Base-by-base conservation (phyloP, 352 stramenopile genomes). In the Globisporangium okanoganense region DNA sequence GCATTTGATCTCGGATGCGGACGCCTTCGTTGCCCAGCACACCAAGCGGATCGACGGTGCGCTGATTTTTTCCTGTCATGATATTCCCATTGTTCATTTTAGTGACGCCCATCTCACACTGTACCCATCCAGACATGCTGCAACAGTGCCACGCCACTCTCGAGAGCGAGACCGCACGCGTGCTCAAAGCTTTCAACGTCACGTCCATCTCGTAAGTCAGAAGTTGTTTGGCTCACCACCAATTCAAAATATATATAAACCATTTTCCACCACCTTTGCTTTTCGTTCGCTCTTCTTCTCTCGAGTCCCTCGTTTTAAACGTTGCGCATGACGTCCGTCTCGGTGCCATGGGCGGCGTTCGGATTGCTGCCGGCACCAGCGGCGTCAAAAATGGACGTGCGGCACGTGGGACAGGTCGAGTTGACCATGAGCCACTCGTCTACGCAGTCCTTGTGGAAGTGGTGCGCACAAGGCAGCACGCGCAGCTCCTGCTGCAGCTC, bases 381-480 rank as follows among this genome's bases (percentile, higher is more conserved):
- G 12, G 22, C 36, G 31, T 82, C 75, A 53, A 82, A 88, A 56
- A 95, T 92, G 51, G 83, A 91, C 59, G 76, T 92, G n/a, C 86
- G 84, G 56, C 87, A 96, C 47, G 87, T 96, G 13, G 85, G 86
- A 49, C 87, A 96, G 18, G 87, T 94, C 14, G 86, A 86, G 62
- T 96, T 95, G 55, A 95, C 87, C 29, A 91, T 43, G 14, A 96
- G 75, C 87, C 87, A 96, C 67, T 94, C 85, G 71, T 96, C 87
- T 33, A 95, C 83, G 56, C 87, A 96, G n/a, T 94, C 85, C 65
- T 90, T 89, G 67, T 95, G 87, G 71, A 99, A 99, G 64, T 96
- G 87, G 71, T 99, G 97, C n/a, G 85, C 64, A 67, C 97, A 99
- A 12, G 95, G 94, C 58, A 99, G 72, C 35, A 98, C 79, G 41